Evolutionary conservation across 805 yeast genomes (phyloP).

Genomic region (Ogataea parapolymorpha): DNA sequence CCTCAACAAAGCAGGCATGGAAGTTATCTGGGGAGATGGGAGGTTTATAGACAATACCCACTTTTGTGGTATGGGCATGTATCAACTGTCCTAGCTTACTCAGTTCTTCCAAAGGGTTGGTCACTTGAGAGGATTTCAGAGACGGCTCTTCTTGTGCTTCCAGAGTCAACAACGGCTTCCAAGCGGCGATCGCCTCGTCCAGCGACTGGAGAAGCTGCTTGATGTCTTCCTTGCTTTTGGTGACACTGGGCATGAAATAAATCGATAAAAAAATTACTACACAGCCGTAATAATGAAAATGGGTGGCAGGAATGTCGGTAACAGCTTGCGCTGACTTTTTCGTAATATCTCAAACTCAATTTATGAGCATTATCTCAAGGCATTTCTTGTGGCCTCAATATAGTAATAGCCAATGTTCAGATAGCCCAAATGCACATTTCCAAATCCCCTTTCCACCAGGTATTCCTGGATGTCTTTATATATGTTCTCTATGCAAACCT

Average conservation of each 20-base stretch:
- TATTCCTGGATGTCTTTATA: conserved; percentile 10
- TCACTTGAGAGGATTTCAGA: conserved; percentile 28
- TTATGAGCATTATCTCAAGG: too few species aligned
- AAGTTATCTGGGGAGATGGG: conserved; percentile 41
- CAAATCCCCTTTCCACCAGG: conserved; percentile 6
- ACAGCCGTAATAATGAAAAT: background rate
- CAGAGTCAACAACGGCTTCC: conserved; percentile 16
- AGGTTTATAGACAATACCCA: conserved; percentile 68
- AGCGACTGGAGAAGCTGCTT: conserved; percentile 18
- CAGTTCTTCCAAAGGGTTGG: conserved; percentile 53
- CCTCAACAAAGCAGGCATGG: conserved; percentile 46
- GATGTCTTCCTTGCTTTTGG: conserved; percentile 15
- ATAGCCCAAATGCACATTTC: conserved; percentile 8
- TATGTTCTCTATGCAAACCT: background rate
- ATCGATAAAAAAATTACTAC: background rate
- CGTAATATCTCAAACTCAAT: too few species aligned
- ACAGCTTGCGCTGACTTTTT: too few species aligned
- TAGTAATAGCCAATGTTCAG: conserved; percentile 18
- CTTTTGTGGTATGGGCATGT: conserved; percentile 74
- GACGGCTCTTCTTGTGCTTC: background rate
- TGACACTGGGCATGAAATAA: conserved; percentile 6
- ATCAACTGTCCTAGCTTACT: conserved; percentile 55
- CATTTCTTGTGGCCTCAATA: conserved; percentile 2
- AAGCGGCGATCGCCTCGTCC: conserved; percentile 18
- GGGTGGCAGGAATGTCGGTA: too few species aligned